Base-by-base conservation (phyloP, 352 stramenopile genomes). In the Globisporangium emineosum region DNA sequence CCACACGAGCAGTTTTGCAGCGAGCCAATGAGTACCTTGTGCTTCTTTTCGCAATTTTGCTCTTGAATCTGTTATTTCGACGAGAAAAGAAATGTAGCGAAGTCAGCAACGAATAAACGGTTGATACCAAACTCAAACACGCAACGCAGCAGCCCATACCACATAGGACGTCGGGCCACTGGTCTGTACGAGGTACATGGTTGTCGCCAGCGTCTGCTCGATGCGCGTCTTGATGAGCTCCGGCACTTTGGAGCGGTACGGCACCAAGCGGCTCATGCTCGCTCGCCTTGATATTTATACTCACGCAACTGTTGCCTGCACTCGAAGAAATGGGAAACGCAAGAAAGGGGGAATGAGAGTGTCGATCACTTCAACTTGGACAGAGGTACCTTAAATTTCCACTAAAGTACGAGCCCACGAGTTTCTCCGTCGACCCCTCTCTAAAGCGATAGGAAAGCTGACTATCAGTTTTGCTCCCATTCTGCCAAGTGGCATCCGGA, bases 151-250 rank as follows among this genome's bases (percentile, higher is more conserved):
- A n/a, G n/a, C n/a, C n/a, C 47, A 17, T 59, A 89, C 86, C 60
- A 94, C 81, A 50, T 90, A 93, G 17, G 79, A 91, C 29, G 86
- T 94, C 35, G 84, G 84, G 1, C 86, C 83, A 0, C 71, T 85
- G 9, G 82, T 92, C 75, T 91, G 82, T 55, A 93, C 82, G 25
- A 94, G 70, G 57, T 93, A 94, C 84, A 94, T 90, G 4, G 84
- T 93, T 15, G 66, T 78, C 25, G 30, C 65, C 2, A 89, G 68
- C 54, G 79, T 92, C 67, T 90, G 59, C 43, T 91, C 77, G 35
- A 94, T 92, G 42, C 81, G 79, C 59, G 72, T 51, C 32, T 72
- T 71, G 43, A 92, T 66, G 2, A 70, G 50, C 30, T 75, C 72
- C 0, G 86, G 66, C n/a, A 63, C 66, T 63, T 92, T 94, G 8